phyloP scores from a whole-genome alignment of 192 early-diverging fungal genomes.

The Allomyces javanicus region DNA sequence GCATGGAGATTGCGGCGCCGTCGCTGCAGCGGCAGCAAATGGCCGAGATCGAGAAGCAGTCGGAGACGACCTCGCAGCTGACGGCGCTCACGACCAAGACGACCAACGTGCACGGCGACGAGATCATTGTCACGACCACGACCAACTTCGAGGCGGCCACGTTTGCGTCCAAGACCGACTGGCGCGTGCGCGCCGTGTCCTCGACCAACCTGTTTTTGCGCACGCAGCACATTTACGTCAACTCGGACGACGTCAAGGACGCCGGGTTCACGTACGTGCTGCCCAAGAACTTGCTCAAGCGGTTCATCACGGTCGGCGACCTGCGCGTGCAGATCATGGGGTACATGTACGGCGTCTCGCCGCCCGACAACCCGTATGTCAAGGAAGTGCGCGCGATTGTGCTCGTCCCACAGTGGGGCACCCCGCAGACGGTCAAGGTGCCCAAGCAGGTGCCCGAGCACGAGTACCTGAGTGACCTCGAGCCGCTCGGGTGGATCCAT shows the following conservation, averaged over 20 bases:
- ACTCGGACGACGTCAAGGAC: constrained; percentile 89
- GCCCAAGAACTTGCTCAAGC: constrained; percentile 93
- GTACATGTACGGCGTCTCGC: constrained; percentile 82
- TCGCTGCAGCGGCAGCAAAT: constrained; percentile 90
- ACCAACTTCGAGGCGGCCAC: constrained; percentile 92
- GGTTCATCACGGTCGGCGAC: constrained; percentile 89
- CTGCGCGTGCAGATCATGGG: constrained; percentile 88
- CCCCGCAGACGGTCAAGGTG: constrained; percentile 81
- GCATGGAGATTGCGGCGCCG: constrained; percentile 98
- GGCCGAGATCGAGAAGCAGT: constrained; percentile 94
- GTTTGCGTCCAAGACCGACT: constrained; percentile 97
- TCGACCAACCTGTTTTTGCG: constrained; percentile 85
- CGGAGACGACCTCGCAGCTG: constrained; percentile 74
- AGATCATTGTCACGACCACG: constrained; percentile 94
- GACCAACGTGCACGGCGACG: constrained; percentile 91
- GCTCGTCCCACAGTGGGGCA: constrained; percentile 96
- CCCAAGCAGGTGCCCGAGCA: constrained; percentile 75
- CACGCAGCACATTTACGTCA: constrained; percentile 91
- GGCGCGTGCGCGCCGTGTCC: constrained; percentile 94
- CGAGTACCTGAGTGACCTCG: constrained; percentile 74
- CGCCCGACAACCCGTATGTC: constrained; percentile 71
- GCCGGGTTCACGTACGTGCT: constrained; percentile 84
- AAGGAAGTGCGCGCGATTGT: constrained; percentile 89
- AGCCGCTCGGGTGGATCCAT: constrained; percentile 95
- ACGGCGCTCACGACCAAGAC: constrained; percentile 92